phyloP scores from a whole-genome alignment of 192 early-diverging fungal species.

The Geranomyces michiganensis region DNA sequence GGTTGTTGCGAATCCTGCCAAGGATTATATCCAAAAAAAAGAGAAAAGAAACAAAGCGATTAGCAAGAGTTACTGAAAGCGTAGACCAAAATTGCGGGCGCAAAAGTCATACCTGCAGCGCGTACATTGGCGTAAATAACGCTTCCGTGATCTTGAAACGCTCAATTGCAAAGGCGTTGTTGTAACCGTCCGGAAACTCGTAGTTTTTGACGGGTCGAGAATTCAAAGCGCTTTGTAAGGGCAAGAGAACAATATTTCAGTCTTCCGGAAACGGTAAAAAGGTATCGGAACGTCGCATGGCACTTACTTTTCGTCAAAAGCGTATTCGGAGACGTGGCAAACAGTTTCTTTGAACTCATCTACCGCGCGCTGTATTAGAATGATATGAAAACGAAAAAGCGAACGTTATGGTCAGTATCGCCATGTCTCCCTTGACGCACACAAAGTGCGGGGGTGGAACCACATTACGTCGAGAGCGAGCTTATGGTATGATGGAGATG shows the following conservation, averaged over 20 bases:
- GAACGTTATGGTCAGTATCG: not conserved
- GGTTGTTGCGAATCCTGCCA: constrained; percentile 21
- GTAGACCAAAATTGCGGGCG: no score
- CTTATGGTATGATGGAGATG: constrained; percentile 69
- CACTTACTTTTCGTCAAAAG: constrained; percentile 70
- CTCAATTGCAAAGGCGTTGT: constrained; percentile 74
- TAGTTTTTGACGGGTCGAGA: constrained; percentile 78
- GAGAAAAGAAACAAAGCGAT: no score
- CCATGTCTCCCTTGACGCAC: no score
- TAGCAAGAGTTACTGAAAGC: no score
- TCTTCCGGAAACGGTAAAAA: not conserved
- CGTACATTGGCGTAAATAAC: constrained; percentile 76
- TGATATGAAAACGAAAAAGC: constrained; percentile 5
- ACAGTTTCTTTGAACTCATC: constrained; percentile 95
- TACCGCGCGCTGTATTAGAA: constrained; percentile 68
- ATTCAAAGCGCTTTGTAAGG: constrained; percentile 17
- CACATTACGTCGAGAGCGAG: constrained; percentile 70
- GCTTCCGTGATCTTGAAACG: constrained; percentile 84
- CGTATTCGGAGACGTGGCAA: constrained; percentile 75
- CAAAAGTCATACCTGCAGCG: constrained; percentile 25
- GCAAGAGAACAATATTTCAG: not conserved
- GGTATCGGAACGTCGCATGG: not conserved
- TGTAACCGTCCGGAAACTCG: constrained; percentile 96
- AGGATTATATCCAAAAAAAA: no score
- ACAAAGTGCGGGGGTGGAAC: not conserved